Percentiles rank a stretch among this genome's conserved stretches.
Evolutionary conservation across 192 early-diverging fungal genomes (phyloP).

Genomic region (Diversispora epigaea): DNA sequence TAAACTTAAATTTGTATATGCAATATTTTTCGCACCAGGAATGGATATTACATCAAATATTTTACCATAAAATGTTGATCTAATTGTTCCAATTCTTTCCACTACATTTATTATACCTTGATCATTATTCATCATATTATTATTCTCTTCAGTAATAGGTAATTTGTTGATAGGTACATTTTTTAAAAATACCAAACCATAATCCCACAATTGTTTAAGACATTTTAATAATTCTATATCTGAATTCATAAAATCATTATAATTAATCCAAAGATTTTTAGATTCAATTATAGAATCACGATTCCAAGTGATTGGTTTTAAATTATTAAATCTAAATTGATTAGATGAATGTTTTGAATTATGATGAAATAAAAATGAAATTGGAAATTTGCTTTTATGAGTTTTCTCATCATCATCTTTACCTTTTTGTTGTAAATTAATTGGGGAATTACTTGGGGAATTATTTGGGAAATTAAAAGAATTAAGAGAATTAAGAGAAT

Average conservation of each 20-base stretch:
- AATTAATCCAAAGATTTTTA: constrained; percentile 51
- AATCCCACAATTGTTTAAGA: constrained; percentile 58
- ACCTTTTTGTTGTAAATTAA: no score
- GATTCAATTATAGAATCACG: constrained; percentile 36
- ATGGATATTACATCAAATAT: constrained; percentile 79
- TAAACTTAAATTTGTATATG: constrained; percentile 76
- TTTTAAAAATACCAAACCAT: constrained; percentile 68
- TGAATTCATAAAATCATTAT: constrained; percentile 58
- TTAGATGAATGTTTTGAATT: constrained; percentile 21
- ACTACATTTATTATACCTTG: constrained; percentile 59
- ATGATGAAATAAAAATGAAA: constrained; percentile 37
- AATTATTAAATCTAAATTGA: constrained; percentile 35
- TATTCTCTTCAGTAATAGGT: no score
- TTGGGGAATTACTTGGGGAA: not conserved
- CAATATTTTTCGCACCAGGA: constrained; percentile 77
- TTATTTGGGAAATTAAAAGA: no score
- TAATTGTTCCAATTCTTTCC: constrained; percentile 64
- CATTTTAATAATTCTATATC: constrained; percentile 52
- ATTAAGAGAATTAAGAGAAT: not conserved
- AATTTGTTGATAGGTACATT: constrained; percentile 54
- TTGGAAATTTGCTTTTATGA: constrained; percentile 41
- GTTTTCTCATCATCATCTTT: no score
- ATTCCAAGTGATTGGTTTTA: constrained; percentile 45
- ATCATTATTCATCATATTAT: constrained; percentile 30
- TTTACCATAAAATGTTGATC: constrained; percentile 74